Conservation (phyloP, 768 basidiomycete species). For the Boletus huronensis region DNA sequence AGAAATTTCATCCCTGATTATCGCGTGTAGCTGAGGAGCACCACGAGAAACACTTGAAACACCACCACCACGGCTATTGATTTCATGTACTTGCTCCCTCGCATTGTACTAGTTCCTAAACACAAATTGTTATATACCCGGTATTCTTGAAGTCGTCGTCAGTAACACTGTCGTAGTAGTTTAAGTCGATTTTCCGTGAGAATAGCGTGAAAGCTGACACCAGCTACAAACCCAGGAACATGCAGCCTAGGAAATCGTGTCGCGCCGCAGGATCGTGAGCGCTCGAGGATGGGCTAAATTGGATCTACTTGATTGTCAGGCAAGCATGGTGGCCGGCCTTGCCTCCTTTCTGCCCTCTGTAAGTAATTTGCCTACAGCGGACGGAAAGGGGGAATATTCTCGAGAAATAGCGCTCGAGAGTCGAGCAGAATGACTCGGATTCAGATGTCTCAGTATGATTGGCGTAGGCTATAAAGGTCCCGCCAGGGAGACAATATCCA, state of each 20-base stretch:
- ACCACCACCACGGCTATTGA: background rate
- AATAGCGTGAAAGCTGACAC: background rate
- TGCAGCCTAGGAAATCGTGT: background rate
- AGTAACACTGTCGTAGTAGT: background rate
- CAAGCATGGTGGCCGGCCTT: background rate
- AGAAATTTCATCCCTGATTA: background rate
- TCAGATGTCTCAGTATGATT: background rate
- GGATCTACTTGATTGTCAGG: background rate
- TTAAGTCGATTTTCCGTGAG: background rate
- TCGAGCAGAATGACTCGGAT: background rate
- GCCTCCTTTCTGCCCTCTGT: conserved; percentile 22
- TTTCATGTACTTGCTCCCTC: background rate
- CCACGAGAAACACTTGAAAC: background rate
- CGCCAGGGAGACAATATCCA: background rate
- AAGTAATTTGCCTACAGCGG: conserved; percentile 23
- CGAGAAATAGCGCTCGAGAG: background rate
- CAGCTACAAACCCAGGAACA: background rate
- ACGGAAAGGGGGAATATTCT: conserved; percentile 16
- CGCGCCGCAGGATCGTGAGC: background rate
- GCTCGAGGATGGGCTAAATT: background rate
- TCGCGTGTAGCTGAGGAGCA: conserved; percentile 4
- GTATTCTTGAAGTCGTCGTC: background rate
- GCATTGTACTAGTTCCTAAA: background rate
- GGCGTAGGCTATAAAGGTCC: background rate
- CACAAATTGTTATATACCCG: conserved; percentile 7